Conservation (phyloP, 2,329 filamentous ascomycete genomes). For the Dactylellina drechsleri region DNA sequence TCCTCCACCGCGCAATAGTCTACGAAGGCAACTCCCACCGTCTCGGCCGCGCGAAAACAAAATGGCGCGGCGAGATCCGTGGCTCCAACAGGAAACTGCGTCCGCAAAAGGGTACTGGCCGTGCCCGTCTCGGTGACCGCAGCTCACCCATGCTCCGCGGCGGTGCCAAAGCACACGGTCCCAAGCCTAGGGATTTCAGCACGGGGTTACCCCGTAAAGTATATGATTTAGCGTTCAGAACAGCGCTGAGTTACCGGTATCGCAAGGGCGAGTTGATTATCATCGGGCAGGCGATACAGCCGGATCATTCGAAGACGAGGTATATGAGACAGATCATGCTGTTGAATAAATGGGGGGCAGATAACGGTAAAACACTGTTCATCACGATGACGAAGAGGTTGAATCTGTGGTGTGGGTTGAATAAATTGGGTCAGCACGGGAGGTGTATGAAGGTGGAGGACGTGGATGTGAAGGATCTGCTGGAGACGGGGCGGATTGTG, state of each 20-base stretch:
- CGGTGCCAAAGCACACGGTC: constrained; percentile 90
- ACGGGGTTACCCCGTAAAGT: constrained; percentile 86
- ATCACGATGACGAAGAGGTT: constrained; percentile 73
- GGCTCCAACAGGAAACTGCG: constrained; percentile 84
- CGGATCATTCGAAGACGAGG: constrained; percentile 72
- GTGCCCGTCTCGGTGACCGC: constrained; percentile 79
- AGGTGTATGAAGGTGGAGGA: constrained; percentile 76
- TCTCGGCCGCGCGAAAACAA: constrained; percentile 83
- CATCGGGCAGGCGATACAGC: constrained; percentile 79
- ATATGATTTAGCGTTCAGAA: constrained; percentile 95
- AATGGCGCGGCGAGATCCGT: constrained; percentile 83
- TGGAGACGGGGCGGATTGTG: constrained; percentile 84
- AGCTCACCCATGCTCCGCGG: constrained; percentile 84
- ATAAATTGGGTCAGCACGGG: constrained; percentile 72
- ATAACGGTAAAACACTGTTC: constrained; percentile 76
- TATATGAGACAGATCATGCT: constrained; percentile 76
- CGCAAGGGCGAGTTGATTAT: constrained; percentile 86
- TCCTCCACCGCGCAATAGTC: constrained; percentile 89
- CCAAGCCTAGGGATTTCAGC: constrained; percentile 88
- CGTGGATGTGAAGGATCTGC: constrained; percentile 93
- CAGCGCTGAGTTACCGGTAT: constrained; percentile 90
- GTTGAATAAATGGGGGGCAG: constrained; percentile 75
- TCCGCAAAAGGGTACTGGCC: constrained; percentile 86
- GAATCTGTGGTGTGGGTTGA: constrained; percentile 74
- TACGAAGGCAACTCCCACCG: constrained; percentile 91